phyloP scores from a whole-genome alignment of 2,329 filamentous ascomycete genomes.

The Colletotrichum aenigma region DNA sequence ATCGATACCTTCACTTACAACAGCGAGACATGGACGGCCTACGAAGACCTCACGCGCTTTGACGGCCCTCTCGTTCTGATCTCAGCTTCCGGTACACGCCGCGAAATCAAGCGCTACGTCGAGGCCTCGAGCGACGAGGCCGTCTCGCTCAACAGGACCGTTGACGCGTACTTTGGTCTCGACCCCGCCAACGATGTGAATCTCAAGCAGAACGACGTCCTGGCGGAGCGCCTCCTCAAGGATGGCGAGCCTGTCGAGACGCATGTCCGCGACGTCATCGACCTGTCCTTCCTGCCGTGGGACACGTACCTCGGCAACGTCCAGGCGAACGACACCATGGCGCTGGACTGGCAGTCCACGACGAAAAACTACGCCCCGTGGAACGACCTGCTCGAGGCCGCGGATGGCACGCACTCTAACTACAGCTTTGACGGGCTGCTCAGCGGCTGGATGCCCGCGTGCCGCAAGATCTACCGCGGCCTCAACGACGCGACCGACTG shows the following conservation, averaged over 20 bases:
- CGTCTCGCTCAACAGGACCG: not conserved
- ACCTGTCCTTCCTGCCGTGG: not conserved
- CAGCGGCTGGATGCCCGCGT: not conserved
- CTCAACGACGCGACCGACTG: not conserved
- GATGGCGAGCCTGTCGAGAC: not conserved
- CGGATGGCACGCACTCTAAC: not conserved
- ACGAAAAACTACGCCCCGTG: not conserved
- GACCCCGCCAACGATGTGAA: not conserved
- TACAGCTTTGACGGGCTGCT: not conserved
- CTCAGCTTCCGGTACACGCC: not conserved
- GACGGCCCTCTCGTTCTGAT: not conserved
- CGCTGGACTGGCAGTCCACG: not conserved
- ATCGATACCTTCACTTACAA: not conserved
- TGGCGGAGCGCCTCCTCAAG: not conserved
- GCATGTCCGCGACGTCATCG: not conserved
- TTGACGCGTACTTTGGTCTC: not conserved
- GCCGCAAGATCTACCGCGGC: not conserved
- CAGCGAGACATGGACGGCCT: not conserved
- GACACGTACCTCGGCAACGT: not conserved
- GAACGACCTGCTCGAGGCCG: not conserved
- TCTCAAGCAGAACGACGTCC: not conserved
- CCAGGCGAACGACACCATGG: not conserved
- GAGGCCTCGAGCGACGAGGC: not conserved
- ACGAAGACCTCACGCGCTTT: not conserved
- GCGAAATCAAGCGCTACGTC: not conserved